Base-by-base conservation (phyloP, 331 rosid genomes). In the Acacia concinna region DNA sequence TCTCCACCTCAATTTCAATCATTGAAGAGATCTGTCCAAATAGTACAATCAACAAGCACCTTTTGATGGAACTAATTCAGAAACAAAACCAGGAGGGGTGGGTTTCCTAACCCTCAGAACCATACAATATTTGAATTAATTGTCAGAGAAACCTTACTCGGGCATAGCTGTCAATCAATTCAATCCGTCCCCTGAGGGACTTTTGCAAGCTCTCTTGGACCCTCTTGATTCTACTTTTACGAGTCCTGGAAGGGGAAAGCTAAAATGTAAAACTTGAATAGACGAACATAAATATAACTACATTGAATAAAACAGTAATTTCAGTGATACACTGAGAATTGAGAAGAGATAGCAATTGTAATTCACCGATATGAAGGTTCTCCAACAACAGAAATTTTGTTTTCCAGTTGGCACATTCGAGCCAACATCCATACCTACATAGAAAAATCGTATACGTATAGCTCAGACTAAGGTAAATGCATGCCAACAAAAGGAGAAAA, bases 371-470 rank as follows among this genome's bases (percentile, higher is more conserved):
- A 94, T 73, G 93, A 89, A 79, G 97, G 92, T 77, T 95, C 98
- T 82, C 99, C 99, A 56, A 93, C 92, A 18, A 97, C 99, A 62
- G 89, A 83, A 69, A 95, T 95, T 88, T 95, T 93, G 90, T 93
- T 93, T 88, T 95, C 94, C 54, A 95, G 91, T 87, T 95, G 99
- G 89, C 93, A 90, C 98, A 95, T 93, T 75, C 99, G 89, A 87
- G 98, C 98, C 83, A 95, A 83, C 94, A 95, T 91, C 99, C 97
- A 95, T 65, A 95, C 93, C 99, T 95, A 78, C 69, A 79, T 11
- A 79, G 64, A 56, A 54, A 76, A 72, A 76, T 73, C 47, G 34
- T 72, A 52, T 60, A 78, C 46, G 34, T 70, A 68, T 6, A 75
- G 57, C 80, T 60, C 76, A 75, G 27, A 67, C 76, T 65, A 30